Base-by-base conservation (phyloP, 202 grass and related monocot genomes). In the Elaeis oleifera region DNA sequence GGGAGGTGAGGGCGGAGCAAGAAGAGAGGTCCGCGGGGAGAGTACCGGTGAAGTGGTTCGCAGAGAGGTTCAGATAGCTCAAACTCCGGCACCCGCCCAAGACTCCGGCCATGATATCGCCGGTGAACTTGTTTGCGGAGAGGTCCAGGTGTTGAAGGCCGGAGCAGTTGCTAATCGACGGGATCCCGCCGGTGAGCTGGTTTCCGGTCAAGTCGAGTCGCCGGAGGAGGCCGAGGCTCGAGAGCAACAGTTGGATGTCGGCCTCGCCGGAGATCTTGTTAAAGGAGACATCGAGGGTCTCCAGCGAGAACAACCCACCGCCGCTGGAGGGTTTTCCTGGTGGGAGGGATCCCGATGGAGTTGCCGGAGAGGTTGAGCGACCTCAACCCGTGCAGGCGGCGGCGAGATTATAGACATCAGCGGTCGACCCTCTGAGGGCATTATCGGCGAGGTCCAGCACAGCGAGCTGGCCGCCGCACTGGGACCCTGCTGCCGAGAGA, bases 81-180 rank as follows among this genome's bases (percentile, higher is more conserved):
- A 84, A 64, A 26, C 62, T 71, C 18, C 24, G 18, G 48, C 75
- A 84, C 11, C 22, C 16, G 6, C 50, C 64, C n/a, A 84, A 60
- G 7, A 70, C 62, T 3, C 71, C 81, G 11, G 5, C 71, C 8
- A n/a, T 49, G 25, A 84, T 8, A 4, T 5, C 32, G 23, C 75
- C 75, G 23, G 65, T 61, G 29, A 80, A 49, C 14, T 36, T 19
- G 67, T 69, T 80, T 4, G 27, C 44, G 25, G 81, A 79, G 13
- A 84, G 65, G 52, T 84, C 81, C 19, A 84, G 60, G 53, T 79
- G 29, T 61, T 79, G 29, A 13, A 84, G 31, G 22, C 23, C 5
- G 4, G 75, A 74, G 54, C 75, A 71, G 57, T 75, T 79, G 23
- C 3, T 21, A 62, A 79, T 71, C 11, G 24, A 8, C 50, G 65